Evolutionary conservation across 1,139 yeast genomes (phyloP).

Genomic region (Saccharomycopsis hybrid): DNA sequence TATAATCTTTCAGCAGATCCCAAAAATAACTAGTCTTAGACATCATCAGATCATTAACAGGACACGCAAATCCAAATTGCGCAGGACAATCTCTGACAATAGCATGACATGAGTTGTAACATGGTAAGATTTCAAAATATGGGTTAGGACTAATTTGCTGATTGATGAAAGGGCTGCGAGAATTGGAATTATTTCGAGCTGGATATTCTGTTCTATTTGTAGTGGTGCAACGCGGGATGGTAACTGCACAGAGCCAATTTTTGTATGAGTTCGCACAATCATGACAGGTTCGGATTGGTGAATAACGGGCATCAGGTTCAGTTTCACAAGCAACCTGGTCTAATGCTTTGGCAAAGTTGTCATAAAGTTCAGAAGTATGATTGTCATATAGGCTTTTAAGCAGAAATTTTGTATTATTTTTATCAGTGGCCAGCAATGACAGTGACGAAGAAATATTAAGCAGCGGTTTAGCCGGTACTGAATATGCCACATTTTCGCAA

Average conservation of each 20-base stretch:
- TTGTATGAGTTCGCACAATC: slow-evolving; percentile 70
- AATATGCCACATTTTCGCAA: slow-evolving; percentile 77
- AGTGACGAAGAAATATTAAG: slow-evolving; percentile 14
- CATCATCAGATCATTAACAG: slow-evolving; percentile 38
- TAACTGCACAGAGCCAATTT: slow-evolving; percentile 84
- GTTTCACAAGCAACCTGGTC: slow-evolving; percentile 77
- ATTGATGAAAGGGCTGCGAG: slow-evolving; percentile 59
- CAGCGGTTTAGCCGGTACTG: slow-evolving; percentile 60
- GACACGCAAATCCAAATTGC: slow-evolving; percentile 68
- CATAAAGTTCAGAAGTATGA: slow-evolving; percentile 48
- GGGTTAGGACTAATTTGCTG: slow-evolving; percentile 51
- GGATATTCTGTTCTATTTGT: slow-evolving; percentile 40
- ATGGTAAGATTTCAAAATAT: slow-evolving; percentile 82
- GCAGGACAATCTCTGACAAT: slow-evolving; percentile 84
- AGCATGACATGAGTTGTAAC: slow-evolving; percentile 71
- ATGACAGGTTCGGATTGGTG: slow-evolving; percentile 66
- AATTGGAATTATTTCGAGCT: slow-evolving; percentile 41
- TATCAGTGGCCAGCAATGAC: slow-evolving; percentile 2
- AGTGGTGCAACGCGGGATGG: slow-evolving; percentile 82
- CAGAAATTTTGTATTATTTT: slow-evolving; percentile 18
- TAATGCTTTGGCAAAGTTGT: slow-evolving; percentile 68
- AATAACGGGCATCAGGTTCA: slow-evolving; percentile 58
- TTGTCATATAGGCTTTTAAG: slow-evolving; percentile 50
- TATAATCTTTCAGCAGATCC: slow-evolving; percentile 30
- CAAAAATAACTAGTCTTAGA: slow-evolving; percentile 43